Evolutionary conservation across 306 rosid species (phyloP), one percentile per base, ranked within the genome.

Genomic region (Lablab purpureus): DNA sequence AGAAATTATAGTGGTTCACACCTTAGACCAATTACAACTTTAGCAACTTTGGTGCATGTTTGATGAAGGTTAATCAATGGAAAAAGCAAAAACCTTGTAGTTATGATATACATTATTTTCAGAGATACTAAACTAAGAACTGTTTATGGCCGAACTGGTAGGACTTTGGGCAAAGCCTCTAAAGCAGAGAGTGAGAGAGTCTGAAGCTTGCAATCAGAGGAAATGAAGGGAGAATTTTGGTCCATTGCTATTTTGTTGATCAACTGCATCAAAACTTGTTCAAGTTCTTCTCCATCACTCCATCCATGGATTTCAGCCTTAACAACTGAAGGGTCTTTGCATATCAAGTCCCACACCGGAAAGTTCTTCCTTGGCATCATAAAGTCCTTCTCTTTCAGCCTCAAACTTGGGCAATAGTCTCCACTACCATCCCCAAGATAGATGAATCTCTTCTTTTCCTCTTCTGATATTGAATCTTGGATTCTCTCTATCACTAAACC

Each of bases 321-420:
- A n/a, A 90, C 10, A 25, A 84, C 69, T 19, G 3, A 19, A 77
- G 91, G 86, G 54, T 85, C 85, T 80, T 82, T 78, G 81, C 87
- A 76, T 8, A 90, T 87, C 65, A 90, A 85, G 3, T 90, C 91
- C 95, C 92, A 90, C 3, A 84, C 59, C 0, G 95, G 92, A 49
- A 83, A 90, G 45, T 87, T 82, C 88, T 80, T 90, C 75, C 92
- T 90, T 72, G 95, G 95, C 95, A 90, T 88, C 81, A 87, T 52
- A 27, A 87, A 81, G 30, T 88, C 87, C 66, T 46, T 84, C 10
- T 83, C 91, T 74, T 37, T 73, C 3, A 88, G 85, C 72, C 81
- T 90, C 82, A 85, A 81, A 36, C 89, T 82, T 19, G 95, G 90
- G 68, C 95, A 90, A 17, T 88, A 88, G 19, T 90, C 95, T 0